Evolutionary conservation across 2,329 filamentous ascomycete genomes (phyloP), one percentile per base, ranked within the genome.

Genomic region (Gnomoniopsis sp.): DNA sequence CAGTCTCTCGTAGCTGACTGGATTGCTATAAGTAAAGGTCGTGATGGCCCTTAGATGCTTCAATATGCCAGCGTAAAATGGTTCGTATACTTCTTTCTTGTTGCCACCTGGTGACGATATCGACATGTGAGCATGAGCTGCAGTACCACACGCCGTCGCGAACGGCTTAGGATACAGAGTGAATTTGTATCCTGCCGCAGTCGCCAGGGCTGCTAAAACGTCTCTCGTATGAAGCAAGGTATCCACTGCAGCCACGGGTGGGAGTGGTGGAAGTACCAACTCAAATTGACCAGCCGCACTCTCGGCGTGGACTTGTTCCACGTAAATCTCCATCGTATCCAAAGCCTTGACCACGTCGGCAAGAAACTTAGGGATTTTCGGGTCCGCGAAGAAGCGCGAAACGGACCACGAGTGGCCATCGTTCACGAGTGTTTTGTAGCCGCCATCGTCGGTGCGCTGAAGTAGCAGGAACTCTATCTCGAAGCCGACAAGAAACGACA

Each of bases 381-480:
- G 79, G 61, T 85, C 82, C 47, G 87, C 81, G 53, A 90, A 81
- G 17, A 82, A 79, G 1, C 86, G 83, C 47, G 88, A 79, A 19
- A 85, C 82, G 0, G 85, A 87, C 88, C 89, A 93, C 1, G 86
- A 85, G 66, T 93, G 89, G 1, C 85, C 86, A 49, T 80, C 78
- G 8, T 81, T 81, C n/a, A 80, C 69, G 0, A 88, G 77, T 1
- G 72, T 67, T 8, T 73, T 71, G 44, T 73, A 76, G n/a, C 69
- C 66, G 3, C 72, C 70, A 2, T 68, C 63, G 11, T 68, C 64
- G 1, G 64, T 61, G 21, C 79, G 79, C 44, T 79, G 79, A 63
- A 93, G 76, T 63, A 96, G 86, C 1, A 90, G 79, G 11, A 95
- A 83, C 71, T 96, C 91, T 44, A 96, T 85, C 71, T 96, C 91